phyloP scores from a whole-genome alignment of 345 rosid genomes.

The Bruguiera gymnorhiza region DNA sequence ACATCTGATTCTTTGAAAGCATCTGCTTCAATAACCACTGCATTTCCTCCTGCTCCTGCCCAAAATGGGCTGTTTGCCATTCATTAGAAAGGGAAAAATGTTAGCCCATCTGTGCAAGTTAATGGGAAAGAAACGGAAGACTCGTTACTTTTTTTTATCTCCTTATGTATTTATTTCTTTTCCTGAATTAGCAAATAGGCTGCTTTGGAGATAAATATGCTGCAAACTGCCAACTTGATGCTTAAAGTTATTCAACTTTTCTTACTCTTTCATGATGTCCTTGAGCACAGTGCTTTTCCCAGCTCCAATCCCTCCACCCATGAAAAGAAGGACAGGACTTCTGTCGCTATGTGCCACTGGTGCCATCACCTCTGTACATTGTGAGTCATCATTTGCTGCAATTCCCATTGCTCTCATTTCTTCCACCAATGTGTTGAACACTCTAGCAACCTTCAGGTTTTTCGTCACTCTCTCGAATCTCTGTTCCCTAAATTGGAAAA shows the following conservation, averaged over 20 bases:
- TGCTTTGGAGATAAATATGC: too few relatives aligned
- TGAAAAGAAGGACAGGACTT: constrained; percentile 83
- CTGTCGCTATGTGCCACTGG: constrained; percentile 69
- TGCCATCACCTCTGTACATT: constrained; percentile 73
- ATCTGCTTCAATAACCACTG: constrained; percentile 88
- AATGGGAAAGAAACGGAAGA: too few relatives aligned
- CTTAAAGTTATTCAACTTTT: background rate
- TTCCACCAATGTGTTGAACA: constrained; percentile 69
- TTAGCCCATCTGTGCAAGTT: background rate
- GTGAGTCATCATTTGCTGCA: constrained; percentile 32
- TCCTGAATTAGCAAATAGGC: too few relatives aligned
- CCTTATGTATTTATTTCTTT: background rate
- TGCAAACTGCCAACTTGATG: background rate
- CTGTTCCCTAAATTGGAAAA: constrained; percentile 47
- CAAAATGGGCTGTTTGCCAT: constrained; percentile 62
- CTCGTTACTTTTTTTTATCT: background rate
- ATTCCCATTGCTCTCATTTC: constrained; percentile 74
- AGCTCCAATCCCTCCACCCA: constrained; percentile 99
- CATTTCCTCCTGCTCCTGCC: constrained; percentile 70
- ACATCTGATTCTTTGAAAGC: constrained; percentile 96
- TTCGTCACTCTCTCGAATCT: constrained; percentile 73
- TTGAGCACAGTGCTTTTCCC: constrained; percentile 96
- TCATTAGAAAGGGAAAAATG: background rate
- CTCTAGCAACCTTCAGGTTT: constrained; percentile 61
- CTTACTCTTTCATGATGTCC: constrained; percentile 71